Conservation (phyloP, 73 alveolate genomes). For the Paramecium octaurelia region DNA sequence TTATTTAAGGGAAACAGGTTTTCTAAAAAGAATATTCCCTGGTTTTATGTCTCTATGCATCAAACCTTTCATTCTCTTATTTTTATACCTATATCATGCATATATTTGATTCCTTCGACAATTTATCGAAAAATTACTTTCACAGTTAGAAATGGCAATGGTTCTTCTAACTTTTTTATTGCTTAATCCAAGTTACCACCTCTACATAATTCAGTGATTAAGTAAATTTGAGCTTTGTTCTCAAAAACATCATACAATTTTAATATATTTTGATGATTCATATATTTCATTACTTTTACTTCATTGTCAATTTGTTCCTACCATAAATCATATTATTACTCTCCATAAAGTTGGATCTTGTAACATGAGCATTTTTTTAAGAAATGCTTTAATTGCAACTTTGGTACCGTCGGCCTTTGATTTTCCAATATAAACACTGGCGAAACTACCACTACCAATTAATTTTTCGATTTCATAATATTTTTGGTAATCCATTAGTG, state of each 20-base stretch:
- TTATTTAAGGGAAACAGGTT: neutral
- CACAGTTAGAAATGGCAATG: constrained; percentile 16
- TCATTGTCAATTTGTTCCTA: constrained; percentile 9
- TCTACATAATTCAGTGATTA: neutral
- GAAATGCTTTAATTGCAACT: constrained; percentile 20
- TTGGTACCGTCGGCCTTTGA: neutral
- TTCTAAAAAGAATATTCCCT: neutral
- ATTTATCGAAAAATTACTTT: constrained; percentile 33
- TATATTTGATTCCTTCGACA: neutral
- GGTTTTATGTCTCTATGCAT: constrained; percentile 44
- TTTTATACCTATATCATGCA: constrained; percentile 29
- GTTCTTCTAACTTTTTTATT: constrained; percentile 22
- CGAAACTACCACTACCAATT: constrained; percentile 42
- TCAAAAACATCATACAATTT: constrained; percentile 40
- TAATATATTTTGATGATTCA: constrained; percentile 3
- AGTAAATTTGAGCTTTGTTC: constrained; percentile 30
- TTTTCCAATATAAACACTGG: neutral
- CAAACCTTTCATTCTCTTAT: neutral
- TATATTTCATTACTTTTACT: neutral
- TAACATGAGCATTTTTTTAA: neutral
- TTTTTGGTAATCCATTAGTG: neutral
- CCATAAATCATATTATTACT: neutral
- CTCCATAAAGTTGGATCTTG: neutral
- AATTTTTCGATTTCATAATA: constrained; percentile 24
- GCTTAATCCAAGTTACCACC: constrained; percentile 14